Percentiles rank a stretch among this genome's conserved stretches.
These are phyloP conservation scores for Massariosphaeria phaeospora DNA, from an alignment of 495 filamentous ascomycete species.

Conservation along the genomic window DNA sequence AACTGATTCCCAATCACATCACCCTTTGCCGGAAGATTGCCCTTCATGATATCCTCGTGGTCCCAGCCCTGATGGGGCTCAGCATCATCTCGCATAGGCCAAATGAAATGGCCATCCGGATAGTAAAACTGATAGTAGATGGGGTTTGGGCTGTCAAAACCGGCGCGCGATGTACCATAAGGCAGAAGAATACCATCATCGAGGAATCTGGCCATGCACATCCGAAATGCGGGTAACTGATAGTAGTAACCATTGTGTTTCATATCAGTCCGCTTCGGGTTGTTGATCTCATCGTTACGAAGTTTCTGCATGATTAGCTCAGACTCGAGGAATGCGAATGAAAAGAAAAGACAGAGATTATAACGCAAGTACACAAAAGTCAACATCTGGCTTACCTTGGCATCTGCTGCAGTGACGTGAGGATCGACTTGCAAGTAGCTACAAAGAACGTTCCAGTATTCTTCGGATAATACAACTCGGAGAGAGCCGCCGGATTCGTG, in stretches of 20 bases:
- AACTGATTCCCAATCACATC: background rate
- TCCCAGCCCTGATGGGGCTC: background rate
- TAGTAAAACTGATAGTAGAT: background rate
- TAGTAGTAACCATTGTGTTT: background rate
- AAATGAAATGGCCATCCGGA: no score
- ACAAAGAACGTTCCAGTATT: no score
- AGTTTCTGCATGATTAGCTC: no score
- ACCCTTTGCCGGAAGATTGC: background rate
- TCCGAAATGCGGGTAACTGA: background rate
- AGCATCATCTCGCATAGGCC: background rate
- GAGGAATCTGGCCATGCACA: background rate
- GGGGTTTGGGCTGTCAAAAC: background rate
- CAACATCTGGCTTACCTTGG: no score
- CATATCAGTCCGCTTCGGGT: background rate
- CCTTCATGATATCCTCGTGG: background rate
- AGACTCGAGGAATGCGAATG: no score
- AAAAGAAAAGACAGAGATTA: no score
- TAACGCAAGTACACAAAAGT: no score
- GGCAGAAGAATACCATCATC: background rate
- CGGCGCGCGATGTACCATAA: background rate
- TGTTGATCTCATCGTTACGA: background rate
- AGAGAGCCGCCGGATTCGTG: conserved; percentile 2
- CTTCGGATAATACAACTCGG: conserved; percentile 20
- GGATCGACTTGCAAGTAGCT: no score
- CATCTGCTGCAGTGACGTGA: no score